Conservation (phyloP, 2,329 filamentous ascomycete species). For the Pseudopyrenochaeta lycopersici region DNA sequence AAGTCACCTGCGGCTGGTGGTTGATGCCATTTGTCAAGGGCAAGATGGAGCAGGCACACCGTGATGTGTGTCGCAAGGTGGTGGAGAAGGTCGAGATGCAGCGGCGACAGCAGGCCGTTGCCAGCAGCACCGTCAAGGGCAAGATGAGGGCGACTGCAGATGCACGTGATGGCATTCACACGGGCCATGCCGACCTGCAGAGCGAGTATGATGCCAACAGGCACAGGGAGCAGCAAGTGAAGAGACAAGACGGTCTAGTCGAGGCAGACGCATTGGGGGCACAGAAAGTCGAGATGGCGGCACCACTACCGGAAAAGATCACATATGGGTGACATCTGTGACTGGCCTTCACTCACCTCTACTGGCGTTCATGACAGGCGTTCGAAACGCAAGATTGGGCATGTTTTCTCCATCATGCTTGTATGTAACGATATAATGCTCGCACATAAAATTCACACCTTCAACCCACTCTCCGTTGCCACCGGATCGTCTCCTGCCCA, state of each 20-base stretch:
- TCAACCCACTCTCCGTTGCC: neutral
- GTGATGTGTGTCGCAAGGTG: constrained; percentile 44
- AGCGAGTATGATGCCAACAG: neutral
- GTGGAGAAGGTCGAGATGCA: constrained; percentile 42
- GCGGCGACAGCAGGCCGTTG: constrained; percentile 27
- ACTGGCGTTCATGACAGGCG: neutral
- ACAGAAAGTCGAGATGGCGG: constrained; percentile 15
- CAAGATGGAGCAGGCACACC: constrained; percentile 45
- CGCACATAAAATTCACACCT: neutral
- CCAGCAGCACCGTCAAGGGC: constrained; percentile 22
- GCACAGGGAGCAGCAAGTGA: neutral
- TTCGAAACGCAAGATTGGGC: too few species aligned
- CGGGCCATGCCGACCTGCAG: neutral
- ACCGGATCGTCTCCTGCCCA: neutral
- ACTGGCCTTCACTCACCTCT: neutral
- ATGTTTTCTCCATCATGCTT: neutral
- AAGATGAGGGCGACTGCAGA: constrained; percentile 13
- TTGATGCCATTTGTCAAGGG: constrained; percentile 48
- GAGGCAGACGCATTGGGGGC: constrained; percentile 22
- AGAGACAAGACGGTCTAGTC: neutral
- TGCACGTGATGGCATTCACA: constrained; percentile 3
- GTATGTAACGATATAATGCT: neutral
- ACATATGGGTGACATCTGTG: constrained; percentile 21
- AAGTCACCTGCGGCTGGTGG: constrained; percentile 44
- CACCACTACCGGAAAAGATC: constrained; percentile 31